A percentile compares a stretch with the other conserved stretches of the same genome.
Conservation (phyloP, 2,329 filamentous ascomycete species). For the Colletotrichum higginsianum region DNA sequence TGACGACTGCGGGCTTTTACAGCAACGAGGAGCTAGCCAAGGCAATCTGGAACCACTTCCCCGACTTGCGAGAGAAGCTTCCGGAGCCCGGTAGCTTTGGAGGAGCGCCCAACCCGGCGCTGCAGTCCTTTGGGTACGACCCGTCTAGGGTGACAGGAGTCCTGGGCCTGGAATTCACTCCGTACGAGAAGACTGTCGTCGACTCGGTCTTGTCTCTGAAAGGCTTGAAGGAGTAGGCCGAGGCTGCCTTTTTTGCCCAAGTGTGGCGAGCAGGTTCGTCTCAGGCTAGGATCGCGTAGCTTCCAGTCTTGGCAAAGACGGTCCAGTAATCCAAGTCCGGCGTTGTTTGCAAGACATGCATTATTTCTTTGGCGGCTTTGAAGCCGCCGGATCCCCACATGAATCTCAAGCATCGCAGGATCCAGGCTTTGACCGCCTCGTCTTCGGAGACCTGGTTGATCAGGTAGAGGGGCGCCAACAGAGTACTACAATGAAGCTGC, state of each 20-base stretch:
- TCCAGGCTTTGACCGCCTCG: slow-evolving; percentile 33
- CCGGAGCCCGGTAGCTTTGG: slow-evolving; percentile 44
- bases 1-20: slow-evolving; percentile 46
- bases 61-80: slow-evolving; percentile 43
- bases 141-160: slow-evolving; percentile 60
- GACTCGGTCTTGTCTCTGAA: slow-evolving; percentile 50
- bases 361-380: slow-evolving; percentile 38
- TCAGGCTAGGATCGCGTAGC: slow-evolving; percentile 47
- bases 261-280: no score
- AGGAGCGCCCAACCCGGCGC: slow-evolving; percentile 17
- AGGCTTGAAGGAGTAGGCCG: background rate
- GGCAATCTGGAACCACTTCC: slow-evolving; percentile 44
- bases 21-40: slow-evolving; percentile 45
- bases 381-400: slow-evolving; percentile 44
- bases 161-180: slow-evolving; percentile 62
- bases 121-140: slow-evolving; percentile 49
- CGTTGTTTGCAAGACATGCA: slow-evolving; percentile 26
- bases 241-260: no score
- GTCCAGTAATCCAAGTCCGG: slow-evolving; percentile 43
- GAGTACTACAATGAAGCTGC: slow-evolving; percentile 42
- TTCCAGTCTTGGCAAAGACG: slow-evolving; percentile 46
- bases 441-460: slow-evolving; percentile 40
- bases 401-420: slow-evolving; percentile 32
- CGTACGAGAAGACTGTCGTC: slow-evolving; percentile 62
- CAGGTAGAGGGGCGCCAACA: slow-evolving; percentile 44